These are phyloP conservation scores for Penicillium sp. DNA, from an alignment of 2,329 filamentous ascomycete genomes.

Conservation along the genomic window DNA sequence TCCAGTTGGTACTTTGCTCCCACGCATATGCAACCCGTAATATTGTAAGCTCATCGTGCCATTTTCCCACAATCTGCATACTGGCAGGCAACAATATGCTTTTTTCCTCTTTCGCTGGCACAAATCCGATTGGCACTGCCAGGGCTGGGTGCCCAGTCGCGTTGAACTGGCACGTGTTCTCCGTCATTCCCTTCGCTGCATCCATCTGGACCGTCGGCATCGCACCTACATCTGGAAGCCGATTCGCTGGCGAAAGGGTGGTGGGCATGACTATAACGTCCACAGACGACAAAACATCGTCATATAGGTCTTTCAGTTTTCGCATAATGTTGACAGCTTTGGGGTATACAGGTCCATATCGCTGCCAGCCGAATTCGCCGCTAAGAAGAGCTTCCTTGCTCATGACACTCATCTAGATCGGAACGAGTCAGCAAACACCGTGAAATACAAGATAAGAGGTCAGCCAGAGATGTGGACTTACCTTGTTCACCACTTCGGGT, in stretches of 20 bases:
- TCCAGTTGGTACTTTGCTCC: slow-evolving; percentile 7
- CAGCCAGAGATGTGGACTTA: neutral
- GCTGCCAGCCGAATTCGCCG: neutral
- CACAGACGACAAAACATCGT: neutral
- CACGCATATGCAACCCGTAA: slow-evolving; percentile 15
- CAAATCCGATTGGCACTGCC: neutral
- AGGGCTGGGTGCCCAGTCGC: neutral
- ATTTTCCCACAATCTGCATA: slow-evolving; percentile 40
- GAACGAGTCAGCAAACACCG: neutral
- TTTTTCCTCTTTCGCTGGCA: neutral
- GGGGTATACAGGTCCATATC: neutral
- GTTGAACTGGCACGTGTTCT: neutral
- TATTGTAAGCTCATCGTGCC: slow-evolving; percentile 36
- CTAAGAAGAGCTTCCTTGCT: neutral
- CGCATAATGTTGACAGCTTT: neutral
- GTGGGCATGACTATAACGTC: neutral
- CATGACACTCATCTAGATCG: neutral
- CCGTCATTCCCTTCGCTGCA: neutral
- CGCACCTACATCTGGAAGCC: neutral
- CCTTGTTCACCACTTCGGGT: neutral
- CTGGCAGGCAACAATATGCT: slow-evolving; percentile 33
- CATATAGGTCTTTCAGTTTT: neutral
- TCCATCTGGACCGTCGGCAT: neutral
- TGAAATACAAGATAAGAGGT: neutral
- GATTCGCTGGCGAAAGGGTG: neutral